Conservation (phyloP, 2,329 filamentous ascomycete species). For the Sarocladiaceae sp. region DNA sequence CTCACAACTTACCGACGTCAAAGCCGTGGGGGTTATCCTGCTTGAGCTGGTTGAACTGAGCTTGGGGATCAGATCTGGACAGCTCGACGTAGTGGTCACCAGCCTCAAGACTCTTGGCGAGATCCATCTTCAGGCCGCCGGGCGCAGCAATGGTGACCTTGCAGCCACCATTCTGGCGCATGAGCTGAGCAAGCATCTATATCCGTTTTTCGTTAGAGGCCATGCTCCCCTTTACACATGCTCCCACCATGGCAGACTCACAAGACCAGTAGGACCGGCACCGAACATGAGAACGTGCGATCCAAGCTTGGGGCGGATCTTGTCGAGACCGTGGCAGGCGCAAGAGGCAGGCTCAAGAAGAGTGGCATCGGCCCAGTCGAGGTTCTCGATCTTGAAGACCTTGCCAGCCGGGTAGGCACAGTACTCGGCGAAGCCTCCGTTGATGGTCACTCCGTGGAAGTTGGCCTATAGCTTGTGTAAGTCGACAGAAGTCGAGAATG, state of each 20-base stretch:
- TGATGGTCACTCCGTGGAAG: slow-evolving; percentile 62
- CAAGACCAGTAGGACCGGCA: slow-evolving; percentile 62
- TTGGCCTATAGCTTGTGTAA: slow-evolving; percentile 40
- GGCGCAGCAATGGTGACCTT: slow-evolving; percentile 67
- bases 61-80: slow-evolving; percentile 48
- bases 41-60: slow-evolving; percentile 60
- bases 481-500: background rate
- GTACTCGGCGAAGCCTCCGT: slow-evolving; percentile 72
- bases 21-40: slow-evolving; percentile 67
- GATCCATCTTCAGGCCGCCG: slow-evolving; percentile 65
- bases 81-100: slow-evolving; percentile 52
- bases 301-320: slow-evolving; percentile 62
- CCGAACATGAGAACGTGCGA: slow-evolving; percentile 63
- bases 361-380: slow-evolving; percentile 64
- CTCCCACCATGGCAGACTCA: too few relatives aligned
- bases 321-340: slow-evolving; percentile 66
- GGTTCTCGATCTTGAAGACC: slow-evolving; percentile 63
- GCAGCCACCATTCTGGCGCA: slow-evolving; percentile 63
- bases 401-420: slow-evolving; percentile 46
- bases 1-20: slow-evolving; percentile 51
- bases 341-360: slow-evolving; percentile 68
- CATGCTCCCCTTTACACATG: background rate
- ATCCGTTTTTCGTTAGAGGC: slow-evolving; percentile 5
- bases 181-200: slow-evolving; percentile 54
- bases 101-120: slow-evolving; percentile 54